A percentile compares a stretch with the other conserved stretches of the same genome.
These are phyloP conservation scores for Beverwykella pulmonaria DNA, from an alignment of 495 filamentous ascomycete species.

Conservation along the genomic window DNA sequence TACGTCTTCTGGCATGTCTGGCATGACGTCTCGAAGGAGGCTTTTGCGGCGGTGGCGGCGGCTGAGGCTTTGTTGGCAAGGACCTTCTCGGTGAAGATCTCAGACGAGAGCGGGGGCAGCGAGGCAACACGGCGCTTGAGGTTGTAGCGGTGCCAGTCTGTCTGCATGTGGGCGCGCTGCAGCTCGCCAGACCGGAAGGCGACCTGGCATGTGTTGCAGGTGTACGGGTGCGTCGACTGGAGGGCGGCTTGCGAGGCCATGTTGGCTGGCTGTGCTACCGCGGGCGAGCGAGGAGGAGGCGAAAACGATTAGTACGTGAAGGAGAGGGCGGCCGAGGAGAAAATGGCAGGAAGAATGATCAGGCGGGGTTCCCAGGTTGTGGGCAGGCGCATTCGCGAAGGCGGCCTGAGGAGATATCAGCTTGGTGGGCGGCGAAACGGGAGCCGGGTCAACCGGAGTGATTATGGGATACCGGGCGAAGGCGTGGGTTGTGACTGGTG, in stretches of 20 bases:
- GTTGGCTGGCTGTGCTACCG: neutral
- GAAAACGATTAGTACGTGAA: neutral
- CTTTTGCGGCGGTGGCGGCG: conserved; percentile 81
- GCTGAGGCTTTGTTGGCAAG: conserved; percentile 85
- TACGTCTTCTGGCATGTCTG: conserved; percentile 85
- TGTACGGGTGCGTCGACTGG: conserved; percentile 75
- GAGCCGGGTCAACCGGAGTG: too few species aligned
- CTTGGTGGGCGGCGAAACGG: too few species aligned
- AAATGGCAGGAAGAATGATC: too few species aligned
- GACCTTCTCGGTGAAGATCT: conserved; percentile 94
- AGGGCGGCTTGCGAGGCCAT: conserved; percentile 16
- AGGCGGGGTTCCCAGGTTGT: too few species aligned
- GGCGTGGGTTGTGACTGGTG: too few species aligned
- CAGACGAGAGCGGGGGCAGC: conserved; percentile 87
- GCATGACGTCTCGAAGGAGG: conserved; percentile 83
- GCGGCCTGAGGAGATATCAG: neutral
- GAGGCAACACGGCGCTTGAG: conserved; percentile 93
- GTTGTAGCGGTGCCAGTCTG: conserved; percentile 98
- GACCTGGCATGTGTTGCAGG: conserved; percentile 97
- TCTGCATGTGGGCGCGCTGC: conserved; percentile 95
- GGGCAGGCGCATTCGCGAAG: neutral
- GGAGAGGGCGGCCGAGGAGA: too few species aligned
- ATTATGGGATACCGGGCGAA: too few species aligned
- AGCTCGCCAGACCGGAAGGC: conserved; percentile 91
- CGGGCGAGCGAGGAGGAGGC: neutral